Evolutionary conservation across 345 rosid genomes (phyloP).

Genomic region (Populus davidiana): DNA sequence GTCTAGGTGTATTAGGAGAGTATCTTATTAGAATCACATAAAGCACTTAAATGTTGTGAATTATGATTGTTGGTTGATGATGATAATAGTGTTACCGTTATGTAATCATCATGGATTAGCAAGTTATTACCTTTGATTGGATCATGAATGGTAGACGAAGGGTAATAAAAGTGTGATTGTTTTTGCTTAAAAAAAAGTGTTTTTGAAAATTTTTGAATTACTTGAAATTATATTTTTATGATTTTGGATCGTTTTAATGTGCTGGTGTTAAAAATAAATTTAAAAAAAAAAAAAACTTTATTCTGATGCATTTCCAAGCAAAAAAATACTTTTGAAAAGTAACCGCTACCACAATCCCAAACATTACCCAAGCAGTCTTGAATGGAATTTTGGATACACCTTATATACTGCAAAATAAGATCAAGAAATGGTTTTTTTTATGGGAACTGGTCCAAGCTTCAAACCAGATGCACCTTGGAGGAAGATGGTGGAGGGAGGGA

Average conservation of each 20-base stretch:
- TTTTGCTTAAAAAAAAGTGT: too few species aligned
- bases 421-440: not conserved
- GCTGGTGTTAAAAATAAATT: too few species aligned
- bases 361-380: not conserved
- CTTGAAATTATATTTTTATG: too few species aligned
- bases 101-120: not conserved
- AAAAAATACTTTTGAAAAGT: too few species aligned
- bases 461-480: not conserved
- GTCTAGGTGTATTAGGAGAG: not conserved
- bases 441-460: not conserved
- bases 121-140: not conserved
- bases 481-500: not conserved
- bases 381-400: not conserved
- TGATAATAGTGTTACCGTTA: not conserved
- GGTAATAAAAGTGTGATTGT: too few species aligned
- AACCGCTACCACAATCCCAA: too few species aligned
- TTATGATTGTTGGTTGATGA: not conserved
- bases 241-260: too few species aligned
- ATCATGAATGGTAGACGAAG: not conserved
- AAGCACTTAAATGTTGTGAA: not conserved
- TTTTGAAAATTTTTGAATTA: too few species aligned
- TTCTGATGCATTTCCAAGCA: too few species aligned
- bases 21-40: not conserved
- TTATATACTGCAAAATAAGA: not conserved
- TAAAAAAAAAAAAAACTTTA: too few species aligned